Conservation (phyloP, 108 stramenopile genomes). For the Aurantiochytrium sp. region DNA sequence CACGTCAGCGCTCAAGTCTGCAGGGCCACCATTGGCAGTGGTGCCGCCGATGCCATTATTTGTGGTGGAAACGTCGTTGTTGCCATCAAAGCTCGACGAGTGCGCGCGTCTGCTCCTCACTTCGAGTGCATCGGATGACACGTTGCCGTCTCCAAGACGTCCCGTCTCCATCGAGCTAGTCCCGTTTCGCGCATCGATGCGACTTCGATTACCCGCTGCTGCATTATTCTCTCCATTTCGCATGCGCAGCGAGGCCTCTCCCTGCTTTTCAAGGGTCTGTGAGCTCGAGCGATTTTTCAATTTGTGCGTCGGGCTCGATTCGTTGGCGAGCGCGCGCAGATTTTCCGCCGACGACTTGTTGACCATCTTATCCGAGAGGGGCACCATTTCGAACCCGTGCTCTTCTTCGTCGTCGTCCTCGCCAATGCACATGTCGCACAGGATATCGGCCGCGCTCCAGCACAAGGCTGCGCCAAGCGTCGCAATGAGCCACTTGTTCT, state of each 20-base stretch:
- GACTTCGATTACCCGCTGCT: no score
- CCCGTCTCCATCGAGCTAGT: no score
- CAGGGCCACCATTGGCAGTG: no score
- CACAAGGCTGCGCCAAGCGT: slow-evolving; percentile 9
- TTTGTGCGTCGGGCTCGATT: neutral
- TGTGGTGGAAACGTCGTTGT: no score
- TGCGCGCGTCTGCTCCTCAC: neutral
- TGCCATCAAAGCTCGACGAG: neutral
- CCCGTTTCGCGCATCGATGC: no score
- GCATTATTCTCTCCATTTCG: neutral
- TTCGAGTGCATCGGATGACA: neutral
- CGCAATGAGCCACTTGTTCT: neutral
- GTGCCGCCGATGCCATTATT: no score
- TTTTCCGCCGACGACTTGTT: neutral
- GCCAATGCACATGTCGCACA: slow-evolving; percentile 13
- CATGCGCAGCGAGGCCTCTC: neutral
- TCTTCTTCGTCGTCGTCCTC: slow-evolving; percentile 9
- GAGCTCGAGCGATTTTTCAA: neutral
- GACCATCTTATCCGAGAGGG: neutral
- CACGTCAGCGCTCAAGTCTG: no score
- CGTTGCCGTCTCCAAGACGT: neutral
- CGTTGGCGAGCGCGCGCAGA: neutral
- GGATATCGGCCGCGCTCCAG: neutral
- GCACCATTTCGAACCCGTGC: neutral
- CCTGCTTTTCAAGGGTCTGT: neutral